phyloP scores from a whole-genome alignment of 352 stramenopile species.

The Phytophthora brassicae region DNA sequence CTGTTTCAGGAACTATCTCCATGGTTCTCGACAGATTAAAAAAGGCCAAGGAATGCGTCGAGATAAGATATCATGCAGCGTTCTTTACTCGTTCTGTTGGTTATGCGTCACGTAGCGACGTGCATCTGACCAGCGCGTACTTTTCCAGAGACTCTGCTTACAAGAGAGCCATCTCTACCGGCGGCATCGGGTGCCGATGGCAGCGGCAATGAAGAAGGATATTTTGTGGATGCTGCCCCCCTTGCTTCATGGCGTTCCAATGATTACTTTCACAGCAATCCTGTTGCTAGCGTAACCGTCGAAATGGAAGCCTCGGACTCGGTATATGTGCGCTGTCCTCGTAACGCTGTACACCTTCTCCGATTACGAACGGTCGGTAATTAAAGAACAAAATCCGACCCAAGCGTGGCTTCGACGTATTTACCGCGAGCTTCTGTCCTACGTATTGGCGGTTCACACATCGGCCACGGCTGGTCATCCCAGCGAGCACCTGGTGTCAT shows the following conservation, averaged over 20 bases:
- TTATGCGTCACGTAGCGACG: not conserved
- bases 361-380: not conserved
- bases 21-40: constrained; percentile 2
- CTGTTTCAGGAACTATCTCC: not conserved
- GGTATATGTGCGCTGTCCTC: constrained; percentile 5
- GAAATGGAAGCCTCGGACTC: constrained; percentile 21
- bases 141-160: constrained; percentile 8
- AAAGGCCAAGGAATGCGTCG: not conserved
- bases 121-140: not conserved
- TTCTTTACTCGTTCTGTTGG: constrained; percentile 9
- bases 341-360: not conserved
- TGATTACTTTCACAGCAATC: constrained; percentile 9
- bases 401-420: constrained; percentile 20
- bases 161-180: constrained; percentile 6
- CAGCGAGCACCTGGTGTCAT: not conserved
- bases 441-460: constrained; percentile 8
- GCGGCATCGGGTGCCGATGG: not conserved
- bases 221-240: constrained; percentile 13
- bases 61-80: not conserved
- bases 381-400: not conserved
- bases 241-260: constrained; percentile 20
- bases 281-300: constrained; percentile 1
- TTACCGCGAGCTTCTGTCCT: constrained; percentile 23
- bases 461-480: constrained; percentile 5
- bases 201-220: constrained; percentile 12